Conservation (phyloP, 306 rosid genomes). For the Erythrophleum fordii region DNA sequence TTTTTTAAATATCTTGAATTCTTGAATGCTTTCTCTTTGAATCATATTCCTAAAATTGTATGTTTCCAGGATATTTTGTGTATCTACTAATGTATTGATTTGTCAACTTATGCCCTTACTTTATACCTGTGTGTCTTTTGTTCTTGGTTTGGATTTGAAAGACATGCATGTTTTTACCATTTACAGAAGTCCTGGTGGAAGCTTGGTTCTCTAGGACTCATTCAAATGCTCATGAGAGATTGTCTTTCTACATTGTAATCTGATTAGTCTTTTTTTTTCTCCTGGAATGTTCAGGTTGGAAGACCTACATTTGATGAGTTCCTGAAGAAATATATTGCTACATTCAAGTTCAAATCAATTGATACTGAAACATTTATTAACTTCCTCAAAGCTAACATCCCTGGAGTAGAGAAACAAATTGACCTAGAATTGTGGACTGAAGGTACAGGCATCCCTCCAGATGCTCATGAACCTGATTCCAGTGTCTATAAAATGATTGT, state of each 20-base stretch:
- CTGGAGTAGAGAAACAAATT: conserved; percentile 81
- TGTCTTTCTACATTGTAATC: background rate
- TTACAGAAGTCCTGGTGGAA: background rate
- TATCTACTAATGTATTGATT: background rate
- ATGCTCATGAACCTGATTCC: conserved; percentile 91
- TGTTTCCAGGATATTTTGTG: conserved; percentile 20
- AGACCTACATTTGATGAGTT: conserved; percentile 87
- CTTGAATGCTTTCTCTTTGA: background rate
- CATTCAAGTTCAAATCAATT: conserved; percentile 85
- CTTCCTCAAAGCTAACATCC: conserved; percentile 78
- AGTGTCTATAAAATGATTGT: conserved; percentile 62
- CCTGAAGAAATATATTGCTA: conserved; percentile 78
- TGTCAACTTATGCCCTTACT: conserved; percentile 7
- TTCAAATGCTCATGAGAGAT: no score
- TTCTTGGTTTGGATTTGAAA: background rate
- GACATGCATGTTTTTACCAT: background rate
- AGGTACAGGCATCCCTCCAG: conserved; percentile 94
- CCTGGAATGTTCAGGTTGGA: conserved; percentile 54
- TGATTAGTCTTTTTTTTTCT: conserved; percentile 17
- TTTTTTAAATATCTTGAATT: background rate
- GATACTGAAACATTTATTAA: conserved; percentile 85
- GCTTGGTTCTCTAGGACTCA: background rate
- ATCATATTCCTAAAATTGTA: conserved; percentile 1
- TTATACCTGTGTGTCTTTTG: background rate
- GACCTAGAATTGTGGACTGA: conserved; percentile 86